These are phyloP conservation scores for Fraxinus cuspidata DNA, from an alignment of 257 asterid species.

Conservation along the genomic window DNA sequence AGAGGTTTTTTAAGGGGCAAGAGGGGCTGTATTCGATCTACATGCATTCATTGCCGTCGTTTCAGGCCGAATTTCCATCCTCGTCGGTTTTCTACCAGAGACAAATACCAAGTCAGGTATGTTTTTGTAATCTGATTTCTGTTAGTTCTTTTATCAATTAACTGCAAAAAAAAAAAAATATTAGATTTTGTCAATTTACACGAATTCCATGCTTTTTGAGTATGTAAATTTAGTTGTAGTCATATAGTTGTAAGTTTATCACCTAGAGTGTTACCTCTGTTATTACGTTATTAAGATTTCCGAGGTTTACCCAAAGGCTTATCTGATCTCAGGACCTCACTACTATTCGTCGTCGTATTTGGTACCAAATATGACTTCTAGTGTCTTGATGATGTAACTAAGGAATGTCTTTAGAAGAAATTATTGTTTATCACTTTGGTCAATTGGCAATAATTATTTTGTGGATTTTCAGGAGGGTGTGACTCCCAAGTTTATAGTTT, in stretches of 20 bases:
- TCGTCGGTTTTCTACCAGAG: conserved; percentile 47
- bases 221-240: not conserved
- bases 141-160: not conserved
- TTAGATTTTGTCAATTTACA: not conserved
- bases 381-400: not conserved
- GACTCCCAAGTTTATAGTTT: not conserved
- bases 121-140: not conserved
- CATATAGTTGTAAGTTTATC: not conserved
- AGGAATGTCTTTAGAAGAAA: conserved; percentile 1
- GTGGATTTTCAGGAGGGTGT: not conserved
- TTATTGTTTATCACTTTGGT: not conserved
- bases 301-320: not conserved
- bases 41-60: conserved; percentile 48
- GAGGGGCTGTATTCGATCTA: conserved; percentile 42
- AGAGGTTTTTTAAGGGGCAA: conserved; percentile 49
- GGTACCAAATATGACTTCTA: not conserved
- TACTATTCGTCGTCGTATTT: not conserved
- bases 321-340: not conserved
- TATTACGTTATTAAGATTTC: not conserved
- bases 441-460: not conserved
- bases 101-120: conserved; percentile 58
- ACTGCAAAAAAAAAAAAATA: not conserved
- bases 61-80: conserved; percentile 33
- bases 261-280: not conserved
- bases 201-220: not conserved